Evolutionary conservation across 116 monocot genomes (phyloP).

Genomic region (Iris pallida): DNA sequence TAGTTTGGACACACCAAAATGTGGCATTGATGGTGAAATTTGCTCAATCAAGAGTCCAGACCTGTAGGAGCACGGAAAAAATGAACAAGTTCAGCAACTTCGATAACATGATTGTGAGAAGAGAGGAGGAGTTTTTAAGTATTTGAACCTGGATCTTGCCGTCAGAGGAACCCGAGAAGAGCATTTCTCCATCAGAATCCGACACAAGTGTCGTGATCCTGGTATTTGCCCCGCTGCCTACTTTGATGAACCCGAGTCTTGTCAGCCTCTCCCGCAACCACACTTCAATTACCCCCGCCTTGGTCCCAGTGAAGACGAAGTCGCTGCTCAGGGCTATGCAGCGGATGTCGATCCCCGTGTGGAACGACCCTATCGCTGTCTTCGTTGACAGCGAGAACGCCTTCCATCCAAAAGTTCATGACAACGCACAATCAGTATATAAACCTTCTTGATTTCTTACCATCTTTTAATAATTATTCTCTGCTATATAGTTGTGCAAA

Average conservation of each 20-base stretch:
- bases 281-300: conserved; percentile 40
- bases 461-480: no score
- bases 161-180: conserved; percentile 44
- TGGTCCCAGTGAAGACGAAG: conserved; percentile 50
- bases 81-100: not conserved
- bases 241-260: conserved; percentile 33
- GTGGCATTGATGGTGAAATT: not conserved
- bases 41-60: conserved; percentile 30
- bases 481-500: no score
- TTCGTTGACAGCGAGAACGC: conserved; percentile 40
- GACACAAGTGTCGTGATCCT: conserved; percentile 25
- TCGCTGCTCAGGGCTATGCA: conserved; percentile 24
- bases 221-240: conserved; percentile 13
- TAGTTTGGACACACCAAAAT: no score
- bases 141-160: conserved; percentile 46
- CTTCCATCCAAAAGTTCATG: conserved; percentile 17
- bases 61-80: conserved; percentile 17
- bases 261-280: conserved; percentile 36
- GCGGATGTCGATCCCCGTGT: conserved; percentile 35
- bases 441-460: no score
- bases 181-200: conserved; percentile 33
- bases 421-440: not conserved
- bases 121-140: not conserved
- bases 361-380: conserved; percentile 27
- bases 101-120: not conserved